phyloP scores from a whole-genome alignment of 352 stramenopile genomes.

The Phytopythium sindhum region DNA sequence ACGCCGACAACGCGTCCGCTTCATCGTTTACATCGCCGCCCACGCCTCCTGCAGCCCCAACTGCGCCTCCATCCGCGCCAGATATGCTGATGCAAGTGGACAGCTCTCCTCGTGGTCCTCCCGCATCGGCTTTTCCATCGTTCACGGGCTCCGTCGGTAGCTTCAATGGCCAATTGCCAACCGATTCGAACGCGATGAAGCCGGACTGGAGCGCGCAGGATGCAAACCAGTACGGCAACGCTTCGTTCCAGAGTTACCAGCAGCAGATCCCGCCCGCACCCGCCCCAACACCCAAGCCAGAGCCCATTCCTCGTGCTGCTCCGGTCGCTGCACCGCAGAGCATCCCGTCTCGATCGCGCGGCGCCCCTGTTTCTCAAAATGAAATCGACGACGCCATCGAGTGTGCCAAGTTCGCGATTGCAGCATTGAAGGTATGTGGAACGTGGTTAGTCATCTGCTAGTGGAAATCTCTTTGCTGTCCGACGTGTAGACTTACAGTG shows the following conservation, averaged over 20 bases:
- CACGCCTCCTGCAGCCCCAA: slow-evolving; percentile 1
- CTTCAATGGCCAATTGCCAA: slow-evolving; percentile 12
- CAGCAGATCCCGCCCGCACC: slow-evolving; percentile 1
- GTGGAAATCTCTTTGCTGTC: background rate
- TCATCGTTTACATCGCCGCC: background rate
- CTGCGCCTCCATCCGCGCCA: slow-evolving; percentile 18
- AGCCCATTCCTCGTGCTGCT: slow-evolving; percentile 5
- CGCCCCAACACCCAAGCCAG: background rate
- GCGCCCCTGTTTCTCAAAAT: slow-evolving; percentile 49
- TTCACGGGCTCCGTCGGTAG: slow-evolving; percentile 43
- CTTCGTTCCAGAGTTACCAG: slow-evolving; percentile 1
- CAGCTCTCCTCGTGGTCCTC: slow-evolving; percentile 8
- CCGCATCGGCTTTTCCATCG: slow-evolving; percentile 33
- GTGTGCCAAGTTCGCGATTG: slow-evolving; percentile 78
- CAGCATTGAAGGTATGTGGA: slow-evolving; percentile 63
- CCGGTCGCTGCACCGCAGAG: slow-evolving; percentile 9
- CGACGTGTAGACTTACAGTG: background rate
- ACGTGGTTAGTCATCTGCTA: background rate
- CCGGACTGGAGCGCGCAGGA: slow-evolving; percentile 3
- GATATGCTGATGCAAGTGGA: background rate
- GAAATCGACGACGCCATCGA: slow-evolving; percentile 84
- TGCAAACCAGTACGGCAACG: background rate
- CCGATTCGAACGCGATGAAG: background rate
- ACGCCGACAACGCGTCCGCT: background rate
- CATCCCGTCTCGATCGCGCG: slow-evolving; percentile 20